phyloP scores from a whole-genome alignment of 768 basidiomycete species.

The Serpula lacrymans region DNA sequence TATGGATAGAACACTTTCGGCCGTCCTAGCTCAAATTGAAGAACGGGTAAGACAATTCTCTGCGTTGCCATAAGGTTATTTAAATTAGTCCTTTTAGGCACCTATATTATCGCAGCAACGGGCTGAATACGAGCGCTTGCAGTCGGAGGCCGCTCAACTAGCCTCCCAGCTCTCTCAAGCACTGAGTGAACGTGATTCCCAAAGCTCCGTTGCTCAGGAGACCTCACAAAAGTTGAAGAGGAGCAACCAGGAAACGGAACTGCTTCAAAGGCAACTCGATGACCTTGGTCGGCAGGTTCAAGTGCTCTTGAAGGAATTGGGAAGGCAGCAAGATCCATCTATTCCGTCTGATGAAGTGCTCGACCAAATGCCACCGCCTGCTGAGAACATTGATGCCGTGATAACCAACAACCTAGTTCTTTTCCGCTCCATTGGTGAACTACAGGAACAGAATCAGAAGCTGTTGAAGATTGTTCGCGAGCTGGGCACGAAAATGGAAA shows the following conservation, averaged over 20 bases:
- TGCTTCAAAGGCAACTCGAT: conserved; percentile 71
- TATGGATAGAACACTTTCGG: conserved; percentile 76
- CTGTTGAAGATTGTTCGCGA: conserved; percentile 80
- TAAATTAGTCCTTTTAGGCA: conserved; percentile 48
- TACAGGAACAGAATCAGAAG: conserved; percentile 94
- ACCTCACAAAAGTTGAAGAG: conserved; percentile 59
- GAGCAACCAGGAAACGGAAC: conserved; percentile 56
- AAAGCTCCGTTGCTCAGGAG: conserved; percentile 53
- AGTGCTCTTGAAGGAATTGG: conserved; percentile 71
- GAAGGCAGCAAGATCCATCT: conserved; percentile 78
- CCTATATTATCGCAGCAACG: conserved; percentile 90
- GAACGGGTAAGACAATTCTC: conserved; percentile 67
- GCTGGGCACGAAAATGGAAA: conserved; percentile 81
- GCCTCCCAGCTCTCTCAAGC: conserved; percentile 75
- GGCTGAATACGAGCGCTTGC: conserved; percentile 80
- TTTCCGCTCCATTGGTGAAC: conserved; percentile 70
- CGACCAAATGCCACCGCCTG: conserved; percentile 43
- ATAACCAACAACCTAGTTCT: conserved; percentile 88
- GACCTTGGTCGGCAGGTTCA: conserved; percentile 88
- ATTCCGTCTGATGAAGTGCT: conserved; percentile 70
- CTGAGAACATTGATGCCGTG: conserved; percentile 66
- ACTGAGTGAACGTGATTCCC: conserved; percentile 70
- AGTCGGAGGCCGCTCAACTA: conserved; percentile 75
- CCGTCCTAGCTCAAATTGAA: conserved; percentile 85
- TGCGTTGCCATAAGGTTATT: neutral